Evolutionary conservation across 257 asterid genomes (phyloP), one percentile per base, ranked within the genome.

Genomic region (Euphrasia confusa): DNA sequence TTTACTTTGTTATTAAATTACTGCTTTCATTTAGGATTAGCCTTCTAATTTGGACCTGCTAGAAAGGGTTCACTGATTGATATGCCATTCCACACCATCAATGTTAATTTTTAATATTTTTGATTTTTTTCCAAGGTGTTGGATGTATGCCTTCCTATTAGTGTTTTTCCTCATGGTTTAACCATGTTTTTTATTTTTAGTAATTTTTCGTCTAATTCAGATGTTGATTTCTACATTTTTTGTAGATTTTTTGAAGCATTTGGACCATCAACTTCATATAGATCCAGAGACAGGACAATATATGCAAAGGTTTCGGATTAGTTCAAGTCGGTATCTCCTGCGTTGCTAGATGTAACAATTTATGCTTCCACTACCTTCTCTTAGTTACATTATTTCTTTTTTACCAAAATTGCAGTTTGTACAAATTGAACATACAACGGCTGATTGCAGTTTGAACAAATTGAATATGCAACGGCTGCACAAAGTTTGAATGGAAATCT

Each of bases 281-380:
- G 99, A 93, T 73, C 96, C 97, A 26, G 99, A 92, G 79, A 86
- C 96, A 8, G 99, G 97, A 60, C 97, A 89, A 65, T 92, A n/a
- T n/a, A n/a, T 93, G 99, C 88, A 89, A 92, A 82, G 99, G 99
- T 69, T 92, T 92, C 71, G 96, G 97, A 73, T 92, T 92, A 83
- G 81, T 89, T 77, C 97, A 92, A 73, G 99, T 92, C 75, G 32
- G 99, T 87, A 75, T 78, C 72, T 67, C 67, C 54, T 40, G 35
- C 24, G 30, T 58, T 11, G 27, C 13, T 54, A 10, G n/a, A n/a
- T 50, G 2, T 8, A 3, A 9, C 32, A 28, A 17, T 56, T 14
- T 11, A 10, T 60, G 37, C 0, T 32, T 32, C 7, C 0, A 32
- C 37, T 40, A 7, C 57, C 7, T 32, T 40, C 11, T 40, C 13